These are phyloP conservation scores for Mycosphaerella sp. DNA, from an alignment of 2,329 filamentous ascomycete species.

Conservation along the genomic window DNA sequence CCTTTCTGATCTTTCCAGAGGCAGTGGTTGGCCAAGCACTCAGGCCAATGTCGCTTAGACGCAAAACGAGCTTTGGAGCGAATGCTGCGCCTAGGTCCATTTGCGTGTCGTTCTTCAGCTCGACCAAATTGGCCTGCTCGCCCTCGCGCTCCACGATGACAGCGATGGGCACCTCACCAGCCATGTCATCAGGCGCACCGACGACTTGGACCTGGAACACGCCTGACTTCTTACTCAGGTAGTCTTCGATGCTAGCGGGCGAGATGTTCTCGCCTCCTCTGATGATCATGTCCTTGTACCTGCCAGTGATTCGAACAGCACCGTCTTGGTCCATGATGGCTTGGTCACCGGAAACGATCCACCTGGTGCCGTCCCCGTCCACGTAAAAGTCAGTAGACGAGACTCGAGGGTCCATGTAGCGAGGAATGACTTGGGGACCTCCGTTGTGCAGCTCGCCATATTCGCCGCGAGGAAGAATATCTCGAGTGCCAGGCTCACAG, in stretches of 20 bases:
- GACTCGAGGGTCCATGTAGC: conserved; percentile 30
- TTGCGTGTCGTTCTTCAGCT: conserved; percentile 35
- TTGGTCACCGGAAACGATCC: conserved; percentile 61
- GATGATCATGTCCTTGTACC: conserved; percentile 36
- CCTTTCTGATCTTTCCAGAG: conserved; percentile 44
- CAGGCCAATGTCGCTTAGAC: conserved; percentile 39
- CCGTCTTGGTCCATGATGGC: conserved; percentile 45
- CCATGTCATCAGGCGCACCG: conserved; percentile 41
- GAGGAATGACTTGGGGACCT: conserved; percentile 28
- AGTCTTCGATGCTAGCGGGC: conserved; percentile 33
- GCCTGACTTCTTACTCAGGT: conserved; percentile 35
- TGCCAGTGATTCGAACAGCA: conserved; percentile 35
- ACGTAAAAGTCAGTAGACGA: conserved; percentile 28
- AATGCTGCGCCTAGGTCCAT: conserved; percentile 39
- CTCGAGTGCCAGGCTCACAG: conserved; percentile 28
- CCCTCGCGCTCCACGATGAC: conserved; percentile 37
- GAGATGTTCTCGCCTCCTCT: conserved; percentile 64
- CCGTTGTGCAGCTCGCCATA: conserved; percentile 32
- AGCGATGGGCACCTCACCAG: conserved; percentile 46
- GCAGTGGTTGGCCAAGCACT: conserved; percentile 39
- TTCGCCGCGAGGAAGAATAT: conserved; percentile 26
- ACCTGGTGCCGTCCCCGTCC: conserved; percentile 43
- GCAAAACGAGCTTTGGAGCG: conserved; percentile 39
- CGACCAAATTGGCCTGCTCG: conserved; percentile 29
- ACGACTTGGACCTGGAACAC: conserved; percentile 39